A percentile compares a stretch with the other conserved stretches of the same genome.
Conservation (phyloP, 768 basidiomycete species). For the Panus rudis region DNA sequence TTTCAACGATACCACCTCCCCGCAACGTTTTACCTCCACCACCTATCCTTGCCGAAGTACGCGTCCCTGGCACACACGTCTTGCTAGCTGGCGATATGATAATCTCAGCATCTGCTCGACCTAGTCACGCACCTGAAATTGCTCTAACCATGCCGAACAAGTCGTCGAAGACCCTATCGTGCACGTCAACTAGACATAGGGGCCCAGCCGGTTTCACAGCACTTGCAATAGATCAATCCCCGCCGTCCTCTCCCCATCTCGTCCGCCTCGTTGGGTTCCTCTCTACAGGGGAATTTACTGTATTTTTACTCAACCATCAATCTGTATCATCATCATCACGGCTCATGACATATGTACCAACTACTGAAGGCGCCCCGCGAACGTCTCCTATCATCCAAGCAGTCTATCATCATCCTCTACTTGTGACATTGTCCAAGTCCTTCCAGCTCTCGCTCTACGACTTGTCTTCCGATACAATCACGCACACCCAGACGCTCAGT, state of each 20-base stretch:
- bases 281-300: conserved; percentile 59
- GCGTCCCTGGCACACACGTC: conserved; percentile 32
- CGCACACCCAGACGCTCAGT: conserved; percentile 58
- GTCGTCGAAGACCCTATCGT: conserved; percentile 34
- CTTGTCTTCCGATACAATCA: conserved; percentile 43
- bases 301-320: conserved; percentile 48
- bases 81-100: conserved; percentile 55
- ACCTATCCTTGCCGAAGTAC: conserved; percentile 6
- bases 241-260: conserved; percentile 29
- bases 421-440: conserved; percentile 59
- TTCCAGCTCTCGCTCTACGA: conserved; percentile 74
- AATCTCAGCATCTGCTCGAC: conserved; percentile 46
- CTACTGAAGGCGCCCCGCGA: conserved; percentile 19
- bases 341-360: conserved; percentile 41
- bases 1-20: not conserved
- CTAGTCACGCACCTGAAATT: conserved; percentile 28
- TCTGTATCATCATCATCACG: conserved; percentile 35
- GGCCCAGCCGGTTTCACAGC: conserved; percentile 45
- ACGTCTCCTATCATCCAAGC: conserved; percentile 50
- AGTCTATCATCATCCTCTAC: conserved; percentile 72
- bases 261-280: conserved; percentile 53
- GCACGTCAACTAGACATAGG: conserved; percentile 30
- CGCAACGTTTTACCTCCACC: not conserved
- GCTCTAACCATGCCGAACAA: conserved; percentile 29
- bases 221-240: conserved; percentile 71